Conservation (phyloP, 2,329 filamentous ascomycete species). For the Monilinia vaccinii-corymbosi region DNA sequence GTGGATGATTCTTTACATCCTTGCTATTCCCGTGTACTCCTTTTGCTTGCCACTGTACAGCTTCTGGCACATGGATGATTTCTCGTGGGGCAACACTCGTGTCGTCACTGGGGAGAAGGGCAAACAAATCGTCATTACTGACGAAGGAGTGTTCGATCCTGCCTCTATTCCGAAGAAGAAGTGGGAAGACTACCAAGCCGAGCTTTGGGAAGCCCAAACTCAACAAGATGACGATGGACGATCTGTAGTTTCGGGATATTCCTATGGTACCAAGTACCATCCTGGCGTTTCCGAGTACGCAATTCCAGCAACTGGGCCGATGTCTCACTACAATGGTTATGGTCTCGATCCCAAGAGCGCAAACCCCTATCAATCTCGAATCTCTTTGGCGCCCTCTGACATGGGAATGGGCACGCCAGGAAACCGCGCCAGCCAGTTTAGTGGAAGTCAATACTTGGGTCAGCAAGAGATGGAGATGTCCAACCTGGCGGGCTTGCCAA, state of each 20-base stretch:
- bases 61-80: conserved; percentile 99
- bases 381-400: conserved; percentile 74
- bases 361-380: conserved; percentile 44
- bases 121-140: conserved; percentile 83
- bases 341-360: conserved; percentile 26
- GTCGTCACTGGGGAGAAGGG: conserved; percentile 91
- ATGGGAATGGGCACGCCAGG: conserved; percentile 27
- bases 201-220: conserved; percentile 86
- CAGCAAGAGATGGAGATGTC: conserved; percentile 64
- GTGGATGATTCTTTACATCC: conserved; percentile 95
- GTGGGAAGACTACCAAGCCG: conserved; percentile 98
- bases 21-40: conserved; percentile 86
- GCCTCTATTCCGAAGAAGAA: conserved; percentile 89
- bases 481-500: conserved; percentile 65
- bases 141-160: conserved; percentile 97
- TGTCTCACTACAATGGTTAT: conserved; percentile 31
- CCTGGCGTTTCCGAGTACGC: conserved; percentile 62
- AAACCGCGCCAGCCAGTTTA: conserved; percentile 33
- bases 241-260: conserved; percentile 87
- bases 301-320: conserved; percentile 44
- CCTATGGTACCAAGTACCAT: conserved; percentile 80
- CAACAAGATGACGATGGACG: conserved; percentile 70
- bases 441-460: conserved; percentile 42
- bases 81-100: conserved; percentile 98
- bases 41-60: conserved; percentile 85